Base-by-base conservation (phyloP, 169 alveolate genomes). In the Cryptosporidium meleagridis region DNA sequence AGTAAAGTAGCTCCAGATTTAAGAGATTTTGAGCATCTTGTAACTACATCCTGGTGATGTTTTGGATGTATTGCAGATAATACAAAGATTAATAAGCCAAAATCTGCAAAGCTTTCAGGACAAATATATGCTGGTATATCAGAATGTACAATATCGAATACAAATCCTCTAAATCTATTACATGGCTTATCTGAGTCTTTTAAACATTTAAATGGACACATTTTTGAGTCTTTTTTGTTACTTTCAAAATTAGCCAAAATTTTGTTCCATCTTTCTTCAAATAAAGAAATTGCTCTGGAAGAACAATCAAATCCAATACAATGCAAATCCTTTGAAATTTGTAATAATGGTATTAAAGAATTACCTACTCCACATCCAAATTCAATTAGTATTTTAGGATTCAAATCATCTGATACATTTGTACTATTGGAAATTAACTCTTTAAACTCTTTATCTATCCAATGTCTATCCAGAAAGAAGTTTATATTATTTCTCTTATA, bases 351-450 rank as follows among this genome's bases (percentile, higher is more conserved):
- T 72, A 94, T 95, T 80, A 97, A 87, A 31, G 98, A 96, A 89
- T 97, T 96, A 2, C 99, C 99, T 0, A 97, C 99, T 37, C 99
- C 99, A 93, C 99, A 97, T 35, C 99, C 99, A 69, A 95, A 92
- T 92, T 96, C 98, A 39, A 95, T 85, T 67, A 96, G 87, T 37
- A 94, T 73, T 67, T 39, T 21, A 37, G 58, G 62, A 18, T 18
- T n/a, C n/a, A 84, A 59, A 72, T 52, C 67, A 80, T 80, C 33
- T 8, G 67, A 10, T 33, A 69, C 58, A 70, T 48, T 73, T 21
- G 65, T 85, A 65, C 68, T 85, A 58, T 48, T 68, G n/a, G 75
- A 70, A 84, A 69, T 85, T 92, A 94, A 69, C 85, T 96, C 98
- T 8, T 94, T 91, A 89, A 97, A 95, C 84, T 96, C 98, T 18